Evolutionary conservation across 495 filamentous ascomycete genomes (phyloP).

Genomic region (Friedmanniomyces simplex): DNA sequence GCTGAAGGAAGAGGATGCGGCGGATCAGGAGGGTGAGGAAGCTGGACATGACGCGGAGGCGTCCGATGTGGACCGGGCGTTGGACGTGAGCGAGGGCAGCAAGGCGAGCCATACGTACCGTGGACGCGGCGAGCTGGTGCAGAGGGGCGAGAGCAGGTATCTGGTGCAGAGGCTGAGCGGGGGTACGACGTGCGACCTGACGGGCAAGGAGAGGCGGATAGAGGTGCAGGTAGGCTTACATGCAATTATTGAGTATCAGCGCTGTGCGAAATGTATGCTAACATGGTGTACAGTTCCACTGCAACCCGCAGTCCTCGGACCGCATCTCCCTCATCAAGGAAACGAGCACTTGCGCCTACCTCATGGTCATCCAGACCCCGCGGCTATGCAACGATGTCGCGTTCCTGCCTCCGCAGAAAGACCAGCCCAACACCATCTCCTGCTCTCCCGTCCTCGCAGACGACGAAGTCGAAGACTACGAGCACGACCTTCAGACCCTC

Average conservation of each 20-base stretch:
- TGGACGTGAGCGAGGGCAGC: conserved; percentile 29
- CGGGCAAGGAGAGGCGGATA: conserved; percentile 69
- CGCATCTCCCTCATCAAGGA: conserved; percentile 94
- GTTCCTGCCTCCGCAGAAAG: conserved; percentile 77
- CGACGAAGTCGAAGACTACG: conserved; percentile 42
- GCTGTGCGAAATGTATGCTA: background rate
- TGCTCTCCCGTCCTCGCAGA: conserved; percentile 63
- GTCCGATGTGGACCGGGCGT: conserved; percentile 26
- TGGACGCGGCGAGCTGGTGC: conserved; percentile 27
- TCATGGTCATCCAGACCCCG: conserved; percentile 91
- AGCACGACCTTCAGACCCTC: conserved; percentile 14
- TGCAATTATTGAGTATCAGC: background rate
- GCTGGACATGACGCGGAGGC: conserved; percentile 28
- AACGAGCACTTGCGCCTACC: conserved; percentile 80
- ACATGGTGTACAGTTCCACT: conserved; percentile 58
- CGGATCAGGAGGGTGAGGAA: conserved; percentile 23
- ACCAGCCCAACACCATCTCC: conserved; percentile 63
- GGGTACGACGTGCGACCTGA: conserved; percentile 88
- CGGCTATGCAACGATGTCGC: conserved; percentile 87
- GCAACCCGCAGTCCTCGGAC: conserved; percentile 64
- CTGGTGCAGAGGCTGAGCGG: conserved; percentile 77
- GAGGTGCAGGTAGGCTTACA: conserved; percentile 53
- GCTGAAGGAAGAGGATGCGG: conserved; percentile 17
- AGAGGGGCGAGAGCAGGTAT: conserved; percentile 73
- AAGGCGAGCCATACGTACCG: conserved; percentile 21